Evolutionary conservation across 495 filamentous ascomycete species (phyloP), one percentile per base, ranked within the genome.

Genomic region (Cercophora scortea): DNA sequence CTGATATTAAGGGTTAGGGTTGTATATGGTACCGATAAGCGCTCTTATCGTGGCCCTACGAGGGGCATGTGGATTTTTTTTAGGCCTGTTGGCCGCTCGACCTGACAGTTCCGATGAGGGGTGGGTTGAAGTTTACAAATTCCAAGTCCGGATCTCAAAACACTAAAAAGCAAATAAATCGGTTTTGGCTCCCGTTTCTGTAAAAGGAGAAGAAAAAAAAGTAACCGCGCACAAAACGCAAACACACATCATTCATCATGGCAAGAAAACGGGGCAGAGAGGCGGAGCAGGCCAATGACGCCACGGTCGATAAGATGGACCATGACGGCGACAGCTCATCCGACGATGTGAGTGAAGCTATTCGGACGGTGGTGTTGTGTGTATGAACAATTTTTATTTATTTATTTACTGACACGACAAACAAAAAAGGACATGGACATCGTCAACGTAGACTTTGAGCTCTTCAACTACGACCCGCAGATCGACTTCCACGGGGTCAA

Each of bases 401-500:
- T n/a, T n/a, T n/a, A n/a, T n/a, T 19, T 17, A 45, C 10, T 8
- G 17, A 15, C 10, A 45, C 15, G 8, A 11, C 10, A 19, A 19
- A n/a, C n/a, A n/a, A 45, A 45, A 19, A 19, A 94, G 89, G 88
- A 95, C 46, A 82, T 86, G 58, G 85, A 94, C 68, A 87, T 93
- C 67, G 81, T 99, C 54, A 87, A 96, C 67, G 90, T 96, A 19
- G 92, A 96, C 45, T 99, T 99, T 68, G 94, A 97, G 71, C 95
- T 87, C 82, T 97, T 97, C 73, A 93, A 96, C 73, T 92, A 91
- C 53, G 86, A 95, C 60, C 76, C 88, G 6, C 79, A 85, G 15
- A 79, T 92, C 60, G 94, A 99, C 64, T 97, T 97, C 69, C 90
- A 97, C 69, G 94, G 94, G 35, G 74, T 95, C 56, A 96, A 95